Evolutionary conservation across 176 grass and related monocot species (phyloP), one percentile per base, ranked within the genome.

Genomic region (Oryza meyeriana): DNA sequence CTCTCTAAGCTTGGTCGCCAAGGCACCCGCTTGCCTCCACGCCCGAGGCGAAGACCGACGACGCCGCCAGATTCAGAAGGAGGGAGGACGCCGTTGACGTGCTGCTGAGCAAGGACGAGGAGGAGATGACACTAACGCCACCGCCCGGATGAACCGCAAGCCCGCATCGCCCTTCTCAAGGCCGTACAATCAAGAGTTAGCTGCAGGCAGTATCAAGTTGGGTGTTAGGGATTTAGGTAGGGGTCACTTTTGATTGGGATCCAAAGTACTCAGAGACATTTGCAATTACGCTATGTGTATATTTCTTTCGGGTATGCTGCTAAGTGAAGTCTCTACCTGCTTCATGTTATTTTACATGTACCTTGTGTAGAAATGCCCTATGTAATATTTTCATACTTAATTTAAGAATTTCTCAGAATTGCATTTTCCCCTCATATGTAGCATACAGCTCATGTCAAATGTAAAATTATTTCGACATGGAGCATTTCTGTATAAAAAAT

Each of bases 191-290:
- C n/a, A n/a, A n/a, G n/a, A n/a, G n/a, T n/a, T n/a, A n/a, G n/a
- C n/a, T n/a, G n/a, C n/a, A n/a, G n/a, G n/a, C n/a, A n/a, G n/a
- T n/a, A n/a, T n/a, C n/a, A n/a, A n/a, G n/a, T 8, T 25, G 41
- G 28, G n/a, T 26, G 16, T 75, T 66, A 69, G 13, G 66, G 79
- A 40, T 78, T 87, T 77, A 55, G 32, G 66, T 38, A 40, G 12
- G 35, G 71, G 33, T 69, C 64, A 5, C 29, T 14, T 34, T 25
- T 11, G 80, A 40, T 7, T 18, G 4, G 64, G 57, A 52, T 32
- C 55, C 16, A 13, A 64, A 13, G 50, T 2, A 10, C 30, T 71
- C 1, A 17, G 2, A 47, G 29, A 26, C 31, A 64, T 82, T 47
- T 47, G 14, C 18, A 66, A 8, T 42, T 58, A 17, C 2, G 5